These are phyloP conservation scores for Geranium incanum DNA, from an alignment of 441 rosid species.

Conservation along the genomic window DNA sequence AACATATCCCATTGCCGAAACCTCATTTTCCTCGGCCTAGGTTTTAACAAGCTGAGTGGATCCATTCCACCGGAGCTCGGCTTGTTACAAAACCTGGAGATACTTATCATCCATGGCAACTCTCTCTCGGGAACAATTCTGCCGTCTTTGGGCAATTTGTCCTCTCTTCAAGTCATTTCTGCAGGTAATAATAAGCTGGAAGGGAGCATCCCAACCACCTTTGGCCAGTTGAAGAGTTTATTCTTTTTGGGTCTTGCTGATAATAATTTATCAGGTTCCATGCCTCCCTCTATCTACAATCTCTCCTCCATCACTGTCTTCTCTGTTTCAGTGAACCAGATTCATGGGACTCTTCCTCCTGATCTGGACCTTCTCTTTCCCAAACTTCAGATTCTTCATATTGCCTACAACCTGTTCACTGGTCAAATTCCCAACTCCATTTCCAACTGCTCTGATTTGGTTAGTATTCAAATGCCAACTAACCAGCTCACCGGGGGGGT, in stretches of 20 bases:
- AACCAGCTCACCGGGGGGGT: slow-evolving; percentile 19
- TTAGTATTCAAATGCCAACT: accelerated
- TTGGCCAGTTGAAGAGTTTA: neutral
- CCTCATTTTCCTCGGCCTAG: neutral
- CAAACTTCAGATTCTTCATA: neutral
- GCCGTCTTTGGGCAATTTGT: slow-evolving; percentile 20
- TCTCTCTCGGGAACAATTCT: slow-evolving; percentile 15
- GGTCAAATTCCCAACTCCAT: slow-evolving; percentile 25
- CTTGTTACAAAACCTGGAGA: neutral
- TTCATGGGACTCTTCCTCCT: slow-evolving; percentile 21
- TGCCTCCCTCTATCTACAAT: slow-evolving; percentile 29
- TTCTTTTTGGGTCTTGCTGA: neutral
- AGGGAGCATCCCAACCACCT: slow-evolving; percentile 19
- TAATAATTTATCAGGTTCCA: slow-evolving; percentile 18
- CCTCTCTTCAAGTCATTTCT: neutral
- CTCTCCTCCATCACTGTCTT: slow-evolving; percentile 12
- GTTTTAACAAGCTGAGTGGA: slow-evolving; percentile 12
- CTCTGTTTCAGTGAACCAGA: neutral
- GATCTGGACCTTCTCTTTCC: slow-evolving; percentile 15
- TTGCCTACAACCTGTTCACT: neutral
- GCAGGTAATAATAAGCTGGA: neutral
- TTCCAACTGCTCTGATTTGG: slow-evolving; percentile 23
- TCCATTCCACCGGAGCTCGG: neutral
- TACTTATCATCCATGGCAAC: neutral
- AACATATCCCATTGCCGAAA: neutral